Evolutionary conservation across 2,329 filamentous ascomycete genomes (phyloP).

Genomic region (Lasiodiplodia gonubiensis): DNA sequence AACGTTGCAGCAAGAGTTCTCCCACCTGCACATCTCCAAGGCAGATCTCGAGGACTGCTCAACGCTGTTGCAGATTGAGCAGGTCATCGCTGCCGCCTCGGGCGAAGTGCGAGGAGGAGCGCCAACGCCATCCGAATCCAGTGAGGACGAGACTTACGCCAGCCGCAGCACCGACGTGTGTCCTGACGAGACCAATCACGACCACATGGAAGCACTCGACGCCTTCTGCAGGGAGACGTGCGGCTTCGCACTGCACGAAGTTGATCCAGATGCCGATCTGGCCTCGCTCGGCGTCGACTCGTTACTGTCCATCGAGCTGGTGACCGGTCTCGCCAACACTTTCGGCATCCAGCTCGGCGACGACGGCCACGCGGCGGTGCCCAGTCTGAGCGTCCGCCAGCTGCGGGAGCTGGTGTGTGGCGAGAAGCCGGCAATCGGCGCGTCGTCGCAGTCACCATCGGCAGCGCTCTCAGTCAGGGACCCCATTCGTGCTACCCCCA

Average conservation of each 20-base stretch:
- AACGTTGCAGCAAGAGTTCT: constrained; percentile 32
- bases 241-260: constrained; percentile 32
- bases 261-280: constrained; percentile 30
- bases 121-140: background rate
- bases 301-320: constrained; percentile 37
- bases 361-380: background rate
- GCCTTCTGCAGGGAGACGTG: constrained; percentile 14
- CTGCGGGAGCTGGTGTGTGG: background rate
- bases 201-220: background rate
- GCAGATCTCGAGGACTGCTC: background rate
- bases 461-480: background rate
- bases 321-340: constrained; percentile 31
- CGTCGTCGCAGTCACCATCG: background rate
- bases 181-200: too few species aligned
- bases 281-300: constrained; percentile 37
- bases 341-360: constrained; percentile 34
- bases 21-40: constrained; percentile 27
- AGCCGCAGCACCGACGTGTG: too few species aligned
- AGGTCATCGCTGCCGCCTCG: background rate
- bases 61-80: background rate
- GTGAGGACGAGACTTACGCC: background rate
- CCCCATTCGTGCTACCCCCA: background rate
- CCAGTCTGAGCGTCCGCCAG: constrained; percentile 8
- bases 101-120: too few species aligned
- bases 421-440: too few species aligned